Base-by-base conservation (phyloP, 208 protist genomes). In the Trypanosoma boissoni region DNA sequence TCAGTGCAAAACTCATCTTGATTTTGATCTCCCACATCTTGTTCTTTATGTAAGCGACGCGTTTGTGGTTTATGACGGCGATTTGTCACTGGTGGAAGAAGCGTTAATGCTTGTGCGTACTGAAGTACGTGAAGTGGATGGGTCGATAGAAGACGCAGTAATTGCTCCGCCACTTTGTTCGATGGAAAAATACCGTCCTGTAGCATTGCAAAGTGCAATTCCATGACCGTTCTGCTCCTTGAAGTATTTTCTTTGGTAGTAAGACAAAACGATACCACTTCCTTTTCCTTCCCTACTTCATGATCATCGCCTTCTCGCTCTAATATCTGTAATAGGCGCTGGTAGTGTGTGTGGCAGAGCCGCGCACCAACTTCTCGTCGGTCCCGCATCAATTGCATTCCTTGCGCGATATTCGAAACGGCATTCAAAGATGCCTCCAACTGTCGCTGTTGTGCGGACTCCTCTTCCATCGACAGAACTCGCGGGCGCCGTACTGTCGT, bases 81-180 rank as follows among this genome's bases (percentile, higher is more conserved):
- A 26, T 64, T 69, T 9, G 21, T 60, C 7, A 62, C 32, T 2
- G 58, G 56, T 0, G 60, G 60, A 32, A 78, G 44, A 4, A 78
- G 36, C 29, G 72, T 69, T 10, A 78, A 26, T 42, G 64, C 45
- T 43, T 66, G 55, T n/a, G 61, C 72, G 39, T 67, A 78, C 23
- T 72, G 49, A 2, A 78, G 29, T 8, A 45, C 34, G 2, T 23
- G 41, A 9, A 62, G 18, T 4, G 64, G 59, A 14, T 43, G 49
- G 9, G 58, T 3, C 2, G 58, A 61, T 8, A 73, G 58, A n/a
- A 63, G 21, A 18, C n/a, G 43, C 9, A 74, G 39, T 21, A 36
- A 68, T 31, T 58, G 32, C 44, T 74, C 61, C 14, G 69, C 28
- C 8, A 31, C 6, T 6, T 58, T 10, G 21, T 27, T 49, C 20